Evolutionary conservation across 2,329 filamentous ascomycete species (phyloP), one percentile per base, ranked within the genome.

Genomic region (Alternaria arbusti): DNA sequence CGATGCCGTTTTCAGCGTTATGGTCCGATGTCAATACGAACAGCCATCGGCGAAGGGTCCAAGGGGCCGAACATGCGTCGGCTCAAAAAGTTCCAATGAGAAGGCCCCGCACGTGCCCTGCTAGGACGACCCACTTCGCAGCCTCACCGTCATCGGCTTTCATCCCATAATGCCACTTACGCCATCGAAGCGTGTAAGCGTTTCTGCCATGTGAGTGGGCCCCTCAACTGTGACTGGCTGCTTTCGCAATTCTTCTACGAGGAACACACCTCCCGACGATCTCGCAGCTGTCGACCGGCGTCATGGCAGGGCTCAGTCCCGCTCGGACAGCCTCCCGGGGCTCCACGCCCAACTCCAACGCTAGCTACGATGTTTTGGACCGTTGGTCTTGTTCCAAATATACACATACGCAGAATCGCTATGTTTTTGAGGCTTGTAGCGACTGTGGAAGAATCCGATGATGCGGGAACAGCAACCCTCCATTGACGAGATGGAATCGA

Each of bases 11-110:
- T 12, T 45, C 25, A 44, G 52, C 40, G 20, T 45, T 22, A 13
- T 55, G 40, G 13, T 30, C 23, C 25, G n/a, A 28, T 55, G n/a
- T 30, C n/a, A 0, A 51, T 22, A 17, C 17, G 4, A 51, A 43
- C 52, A 28, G 20, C 54, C 17, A 52, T 23, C 23, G 47, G 22
- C 13, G 44, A 30, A 43, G 51, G n/a, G 22, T 1, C 36, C 1
- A 5, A 32, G 36, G 44, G 51, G 44, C 40, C 51, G 13, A 28
- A 28, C 8, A 5, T 25, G 22, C 54, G 28, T 61, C 59, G 59
- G 59, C 59, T 52, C 36, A 58, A 20, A 58, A 61, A 36, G 46
- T 58, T 6, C 59, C 54, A 54, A 61, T 57, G 44, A 36, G 13
- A 44, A 13, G 45, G 28, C 15, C 12, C 13, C 22, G 22, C 47